Percentiles rank a stretch among this genome's conserved stretches.
Conservation (phyloP, 1,284 basidiomycete genomes). For the Rhodotorula sp. region DNA sequence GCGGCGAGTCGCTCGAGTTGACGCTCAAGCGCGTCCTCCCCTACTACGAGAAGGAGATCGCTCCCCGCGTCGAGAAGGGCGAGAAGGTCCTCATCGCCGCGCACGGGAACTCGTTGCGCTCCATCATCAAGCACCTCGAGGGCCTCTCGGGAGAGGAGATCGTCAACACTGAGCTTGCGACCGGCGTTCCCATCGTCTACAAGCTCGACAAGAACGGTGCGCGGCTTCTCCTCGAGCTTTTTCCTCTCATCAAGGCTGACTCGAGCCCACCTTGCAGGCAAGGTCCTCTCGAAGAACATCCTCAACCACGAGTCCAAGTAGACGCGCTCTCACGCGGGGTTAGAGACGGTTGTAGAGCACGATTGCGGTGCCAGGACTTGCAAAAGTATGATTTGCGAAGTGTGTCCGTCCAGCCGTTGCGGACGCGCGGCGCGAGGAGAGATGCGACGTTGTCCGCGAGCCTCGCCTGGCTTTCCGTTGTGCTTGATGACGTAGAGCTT, state of each 20-base stretch:
- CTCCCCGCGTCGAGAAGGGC: slow-evolving; percentile 48
- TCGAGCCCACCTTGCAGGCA: slow-evolving; percentile 3
- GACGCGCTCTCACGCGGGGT: neutral
- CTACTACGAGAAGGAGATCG: slow-evolving; percentile 50
- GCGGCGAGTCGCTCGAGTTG: slow-evolving; percentile 51
- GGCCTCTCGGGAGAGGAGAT: slow-evolving; percentile 49
- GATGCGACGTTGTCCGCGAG: no score
- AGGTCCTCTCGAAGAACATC: slow-evolving; percentile 39
- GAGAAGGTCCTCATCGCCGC: slow-evolving; percentile 52
- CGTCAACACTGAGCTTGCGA: slow-evolving; percentile 51
- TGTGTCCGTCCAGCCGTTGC: no score
- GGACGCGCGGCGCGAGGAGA: no score
- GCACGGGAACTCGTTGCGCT: slow-evolving; percentile 51
- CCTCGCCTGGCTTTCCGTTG: no score
- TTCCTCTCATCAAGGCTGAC: no score
- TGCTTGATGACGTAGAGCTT: no score
- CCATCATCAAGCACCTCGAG: slow-evolving; percentile 52
- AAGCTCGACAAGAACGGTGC: slow-evolving; percentile 45
- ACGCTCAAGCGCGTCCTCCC: slow-evolving; percentile 51
- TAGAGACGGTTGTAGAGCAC: no score
- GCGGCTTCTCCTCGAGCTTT: neutral
- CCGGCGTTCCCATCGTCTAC: slow-evolving; percentile 51
- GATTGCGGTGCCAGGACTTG: no score
- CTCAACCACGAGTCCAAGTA: slow-evolving; percentile 26
- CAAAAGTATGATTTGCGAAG: no score